Evolutionary conservation across 2,329 filamentous ascomycete species (phyloP).

Genomic region (Ascochyta lentis): DNA sequence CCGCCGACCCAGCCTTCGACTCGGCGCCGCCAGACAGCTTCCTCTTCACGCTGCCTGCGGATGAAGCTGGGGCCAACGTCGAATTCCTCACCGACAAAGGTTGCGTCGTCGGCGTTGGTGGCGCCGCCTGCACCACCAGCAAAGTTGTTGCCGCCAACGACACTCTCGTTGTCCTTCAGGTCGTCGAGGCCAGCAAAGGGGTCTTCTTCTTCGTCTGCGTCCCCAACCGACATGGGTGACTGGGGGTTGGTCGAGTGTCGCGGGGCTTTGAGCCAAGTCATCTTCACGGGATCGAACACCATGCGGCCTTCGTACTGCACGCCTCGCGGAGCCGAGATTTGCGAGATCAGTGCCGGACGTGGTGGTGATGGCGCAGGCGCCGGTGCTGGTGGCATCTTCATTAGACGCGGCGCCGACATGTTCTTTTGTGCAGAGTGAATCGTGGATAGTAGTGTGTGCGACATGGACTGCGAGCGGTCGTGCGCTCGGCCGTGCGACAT

Average conservation of each 20-base stretch:
- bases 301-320: constrained; percentile 96
- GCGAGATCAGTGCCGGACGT: constrained; percentile 84
- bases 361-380: constrained; percentile 57
- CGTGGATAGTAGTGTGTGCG: constrained; percentile 51
- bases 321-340: constrained; percentile 79
- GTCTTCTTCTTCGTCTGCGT: constrained; percentile 85
- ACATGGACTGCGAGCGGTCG: constrained; percentile 47
- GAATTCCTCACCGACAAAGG: constrained; percentile 88
- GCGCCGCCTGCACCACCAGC: constrained; percentile 29
- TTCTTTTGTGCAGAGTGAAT: constrained; percentile 50
- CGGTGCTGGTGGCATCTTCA: constrained; percentile 48
- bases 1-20: constrained; percentile 82
- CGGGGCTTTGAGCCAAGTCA: constrained; percentile 91
- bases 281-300: constrained; percentile 95
- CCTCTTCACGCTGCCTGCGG: constrained; percentile 85
- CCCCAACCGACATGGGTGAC: constrained; percentile 58
- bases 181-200: constrained; percentile 96
- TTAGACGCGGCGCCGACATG: constrained; percentile 42
- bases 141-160: constrained; percentile 34
- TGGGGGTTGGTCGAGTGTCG: constrained; percentile 44
- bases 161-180: constrained; percentile 70
- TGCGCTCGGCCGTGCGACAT: constrained; percentile 39
- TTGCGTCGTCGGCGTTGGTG: constrained; percentile 35
- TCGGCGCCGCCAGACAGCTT: constrained; percentile 87
- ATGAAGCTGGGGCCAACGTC: constrained; percentile 97